Conservation (phyloP, 2,329 filamentous ascomycete species). For the Colletotrichum zoysiae region DNA sequence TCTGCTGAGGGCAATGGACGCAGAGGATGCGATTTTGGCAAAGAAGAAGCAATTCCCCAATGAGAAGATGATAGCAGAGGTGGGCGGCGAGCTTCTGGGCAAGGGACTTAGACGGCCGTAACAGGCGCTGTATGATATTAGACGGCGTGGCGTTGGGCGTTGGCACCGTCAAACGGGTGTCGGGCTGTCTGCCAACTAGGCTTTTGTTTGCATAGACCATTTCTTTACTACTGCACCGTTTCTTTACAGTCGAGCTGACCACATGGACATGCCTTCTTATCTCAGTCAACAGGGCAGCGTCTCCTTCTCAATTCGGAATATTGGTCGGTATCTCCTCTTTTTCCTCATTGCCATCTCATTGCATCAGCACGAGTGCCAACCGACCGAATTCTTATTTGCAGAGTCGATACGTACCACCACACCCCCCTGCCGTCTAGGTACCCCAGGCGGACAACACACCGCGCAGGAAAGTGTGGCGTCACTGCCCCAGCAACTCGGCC, state of each 20-base stretch:
- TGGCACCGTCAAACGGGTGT: conserved; percentile 18
- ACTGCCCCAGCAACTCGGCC: conserved; percentile 43
- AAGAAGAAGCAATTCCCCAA: conserved; percentile 70
- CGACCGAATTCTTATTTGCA: conserved; percentile 4
- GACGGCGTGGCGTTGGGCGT: conserved; percentile 34
- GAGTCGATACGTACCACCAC: conserved; percentile 5
- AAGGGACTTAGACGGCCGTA: conserved; percentile 59
- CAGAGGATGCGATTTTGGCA: conserved; percentile 70
- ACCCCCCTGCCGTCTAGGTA: conserved; percentile 7
- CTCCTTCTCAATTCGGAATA: neutral
- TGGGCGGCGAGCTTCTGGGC: conserved; percentile 64
- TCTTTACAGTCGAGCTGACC: neutral
- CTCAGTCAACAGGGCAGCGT: no score
- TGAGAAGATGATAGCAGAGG: conserved; percentile 68
- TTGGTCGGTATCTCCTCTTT: neutral
- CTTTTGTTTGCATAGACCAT: conserved; percentile 18
- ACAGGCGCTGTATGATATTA: neutral
- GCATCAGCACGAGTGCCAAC: neutral
- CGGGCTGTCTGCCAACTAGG: neutral
- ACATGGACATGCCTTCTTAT: neutral
- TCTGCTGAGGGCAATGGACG: conserved; percentile 82
- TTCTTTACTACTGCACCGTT: conserved; percentile 16
- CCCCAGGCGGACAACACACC: conserved; percentile 8
- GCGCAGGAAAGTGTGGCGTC: conserved; percentile 38
- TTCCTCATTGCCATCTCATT: neutral